Evolutionary conservation across 2,329 filamentous ascomycete genomes (phyloP), one percentile per base, ranked within the genome.

Genomic region (Aspergillus proliferans): DNA sequence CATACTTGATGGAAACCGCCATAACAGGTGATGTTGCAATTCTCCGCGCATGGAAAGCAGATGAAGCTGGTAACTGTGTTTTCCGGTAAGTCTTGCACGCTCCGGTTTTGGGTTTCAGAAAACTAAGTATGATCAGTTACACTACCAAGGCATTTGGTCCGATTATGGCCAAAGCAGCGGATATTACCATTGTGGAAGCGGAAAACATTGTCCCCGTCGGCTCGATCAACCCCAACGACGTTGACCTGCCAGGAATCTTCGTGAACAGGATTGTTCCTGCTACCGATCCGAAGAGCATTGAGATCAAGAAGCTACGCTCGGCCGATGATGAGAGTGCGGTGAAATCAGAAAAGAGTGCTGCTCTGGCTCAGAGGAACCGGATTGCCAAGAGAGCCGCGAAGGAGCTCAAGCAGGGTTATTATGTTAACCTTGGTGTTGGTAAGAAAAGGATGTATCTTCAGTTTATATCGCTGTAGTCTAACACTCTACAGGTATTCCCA

Each of bases 231-330:
- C 83, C 88, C 2, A 84, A 87, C 52, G 80, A 84, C 40, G 83
- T 94, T 4, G 84, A 93, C 61, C 76, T 94, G 3, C 87, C 87
- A 0, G 88, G 88, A 8, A 90, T 94, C 57, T 93, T 84, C 64
- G 84, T 94, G 61, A 85, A 92, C 64, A 80, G 88, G 43, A 86
- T 94, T 47, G 84, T 94, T 1, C 85, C 85, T 15, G 82, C 85
- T 0, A 89, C 84, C 0, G 79, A 78, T 1, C 73, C 81, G 36
- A 91, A 92, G 73, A 77, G 80, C 18, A 81, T 92, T 50, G 88
- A 94, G 68, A 81, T 83, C 39, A 73, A 81, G 57, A 87, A 84
- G 62, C 67, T 82, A 21, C 74, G 77, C 26, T 72, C 77, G 3
- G 66, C 47, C 1, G 55, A 61, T 39, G 47, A 67, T 8, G 66